These are phyloP conservation scores for Oryza coarctata DNA, from an alignment of 176 grass and related monocot genomes.

Conservation along the genomic window DNA sequence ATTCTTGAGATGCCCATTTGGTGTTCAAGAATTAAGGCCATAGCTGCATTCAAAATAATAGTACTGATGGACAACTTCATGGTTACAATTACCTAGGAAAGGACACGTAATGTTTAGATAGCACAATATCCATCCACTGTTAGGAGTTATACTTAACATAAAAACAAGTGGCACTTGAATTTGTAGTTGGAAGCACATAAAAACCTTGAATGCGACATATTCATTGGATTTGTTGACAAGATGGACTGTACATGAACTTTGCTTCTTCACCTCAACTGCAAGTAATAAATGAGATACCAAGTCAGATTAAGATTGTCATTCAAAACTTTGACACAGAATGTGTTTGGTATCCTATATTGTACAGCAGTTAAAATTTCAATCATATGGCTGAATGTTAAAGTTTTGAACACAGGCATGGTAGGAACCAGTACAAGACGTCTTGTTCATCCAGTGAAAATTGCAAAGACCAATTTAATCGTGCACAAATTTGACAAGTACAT, in stretches of 20 bases:
- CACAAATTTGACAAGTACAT: neutral
- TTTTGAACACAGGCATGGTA: neutral
- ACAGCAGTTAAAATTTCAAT: neutral
- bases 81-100: neutral
- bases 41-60: neutral
- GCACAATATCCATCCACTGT: neutral
- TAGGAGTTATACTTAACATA: neutral
- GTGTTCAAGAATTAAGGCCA: neutral
- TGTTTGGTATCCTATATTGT: neutral
- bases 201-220: conserved; percentile 93
- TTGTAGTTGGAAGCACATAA: conserved; percentile 9
- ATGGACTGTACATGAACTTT: conserved; percentile 79
- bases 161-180: neutral
- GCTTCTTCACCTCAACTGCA: conserved; percentile 97
- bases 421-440: neutral
- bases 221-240: conserved; percentile 83
- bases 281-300: neutral
- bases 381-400: neutral
- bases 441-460: neutral
- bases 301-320: conserved; percentile 25
- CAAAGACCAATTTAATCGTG: neutral
- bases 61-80: neutral
- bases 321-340: neutral
- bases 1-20: neutral
- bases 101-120: neutral